These are phyloP conservation scores for Iodosphaeria phyllophila DNA, from an alignment of 2,329 filamentous ascomycete genomes.

Conservation along the genomic window DNA sequence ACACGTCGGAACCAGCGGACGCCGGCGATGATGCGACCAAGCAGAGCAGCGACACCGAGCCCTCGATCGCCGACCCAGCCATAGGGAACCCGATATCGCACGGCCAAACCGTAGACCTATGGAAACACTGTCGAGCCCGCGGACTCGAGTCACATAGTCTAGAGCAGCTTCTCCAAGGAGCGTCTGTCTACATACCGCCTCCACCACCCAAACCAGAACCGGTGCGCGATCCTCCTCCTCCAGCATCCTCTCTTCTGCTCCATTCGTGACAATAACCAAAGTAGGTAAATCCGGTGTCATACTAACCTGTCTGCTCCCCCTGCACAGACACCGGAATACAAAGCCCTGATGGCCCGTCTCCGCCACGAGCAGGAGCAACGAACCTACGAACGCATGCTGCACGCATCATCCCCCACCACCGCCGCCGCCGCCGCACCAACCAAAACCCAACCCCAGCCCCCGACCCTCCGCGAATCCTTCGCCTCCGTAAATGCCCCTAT, in stretches of 20 bases:
- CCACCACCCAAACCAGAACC: slow-evolving; percentile 61
- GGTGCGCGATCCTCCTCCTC: slow-evolving; percentile 28
- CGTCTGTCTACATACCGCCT: slow-evolving; percentile 60
- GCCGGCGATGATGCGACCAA: slow-evolving; percentile 12
- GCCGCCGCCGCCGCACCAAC: slow-evolving; percentile 37
- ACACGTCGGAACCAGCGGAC: slow-evolving; percentile 24
- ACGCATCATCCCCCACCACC: slow-evolving; percentile 30
- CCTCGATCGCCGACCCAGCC: slow-evolving; percentile 27
- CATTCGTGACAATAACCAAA: slow-evolving; percentile 4
- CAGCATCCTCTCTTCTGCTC: background rate
- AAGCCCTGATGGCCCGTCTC: slow-evolving; percentile 70
- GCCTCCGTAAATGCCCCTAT: slow-evolving; percentile 35
- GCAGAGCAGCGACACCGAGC: slow-evolving; percentile 17
- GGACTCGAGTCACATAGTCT: slow-evolving; percentile 27
- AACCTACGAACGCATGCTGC: slow-evolving; percentile 65
- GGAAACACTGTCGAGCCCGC: slow-evolving; percentile 26
- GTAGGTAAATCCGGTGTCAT: too few relatives aligned
- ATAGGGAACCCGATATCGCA: slow-evolving; percentile 56
- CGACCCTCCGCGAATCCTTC: slow-evolving; percentile 29
- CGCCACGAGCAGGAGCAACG: slow-evolving; percentile 68
- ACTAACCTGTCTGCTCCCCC: slow-evolving; percentile 4
- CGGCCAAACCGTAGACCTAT: slow-evolving; percentile 44
- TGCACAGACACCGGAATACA: slow-evolving; percentile 57
- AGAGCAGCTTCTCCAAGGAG: slow-evolving; percentile 52
- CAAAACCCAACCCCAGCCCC: too few relatives aligned